Conservation (phyloP, 768 basidiomycete genomes). For the Phylloporus sp. region DNA sequence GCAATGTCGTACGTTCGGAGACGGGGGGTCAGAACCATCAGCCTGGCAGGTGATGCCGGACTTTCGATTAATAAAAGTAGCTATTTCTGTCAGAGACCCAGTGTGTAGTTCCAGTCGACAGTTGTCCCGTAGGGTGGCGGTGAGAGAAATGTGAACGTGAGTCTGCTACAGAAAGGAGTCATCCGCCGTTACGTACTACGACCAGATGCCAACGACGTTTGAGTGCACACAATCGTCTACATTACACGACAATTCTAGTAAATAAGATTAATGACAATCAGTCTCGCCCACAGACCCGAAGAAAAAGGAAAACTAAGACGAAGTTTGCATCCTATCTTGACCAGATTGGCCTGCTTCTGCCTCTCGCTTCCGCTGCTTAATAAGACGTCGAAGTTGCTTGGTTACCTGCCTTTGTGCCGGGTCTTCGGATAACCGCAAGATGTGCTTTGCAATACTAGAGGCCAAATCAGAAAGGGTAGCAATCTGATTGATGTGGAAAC, state of each 20-base stretch:
- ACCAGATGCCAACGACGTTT: too few relatives aligned
- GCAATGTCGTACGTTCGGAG: slow-evolving; percentile 32
- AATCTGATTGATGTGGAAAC: slow-evolving; percentile 1
- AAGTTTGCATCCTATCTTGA: slow-evolving; percentile 2
- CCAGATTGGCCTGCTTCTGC: background rate
- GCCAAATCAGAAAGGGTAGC: slow-evolving; percentile 5
- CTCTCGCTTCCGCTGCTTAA: slow-evolving; percentile 32
- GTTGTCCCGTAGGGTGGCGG: slow-evolving; percentile 16
- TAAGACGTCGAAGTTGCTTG: slow-evolving; percentile 35
- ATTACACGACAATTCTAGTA: slow-evolving; percentile 8
- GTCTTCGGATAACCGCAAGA: slow-evolving; percentile 40
- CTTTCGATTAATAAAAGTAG: slow-evolving; percentile 12
- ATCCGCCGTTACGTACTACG: slow-evolving; percentile 27
- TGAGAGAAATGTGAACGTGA: slow-evolving; percentile 19
- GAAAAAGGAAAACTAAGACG: background rate
- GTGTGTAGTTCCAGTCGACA: slow-evolving; percentile 13
- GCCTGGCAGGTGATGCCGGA: slow-evolving; percentile 10
- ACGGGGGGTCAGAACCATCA: slow-evolving; percentile 34
- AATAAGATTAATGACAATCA: slow-evolving; percentile 13
- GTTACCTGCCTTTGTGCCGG: slow-evolving; percentile 34
- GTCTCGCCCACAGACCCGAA: background rate
- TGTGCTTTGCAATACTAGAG: slow-evolving; percentile 40
- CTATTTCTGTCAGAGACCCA: slow-evolving; percentile 17
- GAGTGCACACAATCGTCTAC: too few relatives aligned
- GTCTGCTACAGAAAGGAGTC: slow-evolving; percentile 18